Percentiles rank a stretch among this genome's conserved stretches.
phyloP scores from a whole-genome alignment of 495 filamentous ascomycete species.

The Filosporella fistucella region DNA sequence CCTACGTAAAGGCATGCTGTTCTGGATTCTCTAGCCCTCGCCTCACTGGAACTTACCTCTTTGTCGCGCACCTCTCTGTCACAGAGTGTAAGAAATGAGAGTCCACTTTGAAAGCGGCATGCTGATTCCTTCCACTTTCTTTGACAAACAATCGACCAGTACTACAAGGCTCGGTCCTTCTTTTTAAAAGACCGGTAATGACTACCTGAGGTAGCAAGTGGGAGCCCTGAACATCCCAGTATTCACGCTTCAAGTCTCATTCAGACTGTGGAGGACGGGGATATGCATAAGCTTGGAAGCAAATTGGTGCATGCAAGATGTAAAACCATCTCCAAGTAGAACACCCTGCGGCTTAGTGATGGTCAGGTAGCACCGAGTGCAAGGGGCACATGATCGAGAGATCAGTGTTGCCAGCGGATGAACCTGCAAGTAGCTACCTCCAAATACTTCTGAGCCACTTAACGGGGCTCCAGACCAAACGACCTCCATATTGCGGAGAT shows the following conservation, averaged over 20 bases:
- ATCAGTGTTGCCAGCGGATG: background rate
- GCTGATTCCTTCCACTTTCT: too few relatives aligned
- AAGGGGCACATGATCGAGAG: background rate
- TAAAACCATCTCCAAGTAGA: background rate
- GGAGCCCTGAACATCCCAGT: conserved; percentile 7
- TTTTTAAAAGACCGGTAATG: background rate
- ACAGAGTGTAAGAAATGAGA: too few relatives aligned
- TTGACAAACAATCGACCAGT: background rate
- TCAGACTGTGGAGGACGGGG: conserved; percentile 4
- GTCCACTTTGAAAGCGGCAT: too few relatives aligned
- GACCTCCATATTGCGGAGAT: conserved; percentile 1
- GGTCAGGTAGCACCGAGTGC: background rate
- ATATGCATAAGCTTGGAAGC: background rate
- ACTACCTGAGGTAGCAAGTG: background rate
- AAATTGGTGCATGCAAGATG: background rate
- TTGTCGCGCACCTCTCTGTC: too few relatives aligned
- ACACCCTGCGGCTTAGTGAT: background rate
- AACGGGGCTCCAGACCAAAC: background rate
- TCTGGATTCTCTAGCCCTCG: too few relatives aligned
- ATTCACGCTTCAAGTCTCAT: background rate
- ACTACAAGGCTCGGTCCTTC: conserved; percentile 7
- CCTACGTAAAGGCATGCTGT: too few relatives aligned
- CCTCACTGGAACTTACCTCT: too few relatives aligned
- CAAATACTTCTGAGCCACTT: background rate
- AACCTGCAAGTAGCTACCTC: background rate